These are phyloP conservation scores for Barnettozyma populi DNA, from an alignment of 805 yeast species.

Conservation along the genomic window DNA sequence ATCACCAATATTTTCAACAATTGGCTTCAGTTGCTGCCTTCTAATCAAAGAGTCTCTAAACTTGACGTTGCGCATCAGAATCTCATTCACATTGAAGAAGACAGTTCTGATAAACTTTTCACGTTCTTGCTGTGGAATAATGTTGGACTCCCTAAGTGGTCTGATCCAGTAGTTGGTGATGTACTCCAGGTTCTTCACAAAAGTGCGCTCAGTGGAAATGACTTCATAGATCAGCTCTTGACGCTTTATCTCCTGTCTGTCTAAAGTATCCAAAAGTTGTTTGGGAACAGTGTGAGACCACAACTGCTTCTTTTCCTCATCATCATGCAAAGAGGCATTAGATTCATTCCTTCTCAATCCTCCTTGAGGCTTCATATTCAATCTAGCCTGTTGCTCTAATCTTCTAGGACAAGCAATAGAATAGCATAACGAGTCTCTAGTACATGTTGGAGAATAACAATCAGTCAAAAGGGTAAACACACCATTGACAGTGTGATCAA, in stretches of 20 bases:
- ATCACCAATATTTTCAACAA: slow-evolving; percentile 83
- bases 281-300: slow-evolving; percentile 93
- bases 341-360: slow-evolving; percentile 75
- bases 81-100: slow-evolving; percentile 83
- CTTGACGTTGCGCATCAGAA: slow-evolving; percentile 74
- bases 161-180: slow-evolving; percentile 90
- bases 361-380: slow-evolving; percentile 83
- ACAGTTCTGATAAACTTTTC: slow-evolving; percentile 90
- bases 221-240: slow-evolving; percentile 95
- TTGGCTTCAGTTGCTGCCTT: slow-evolving; percentile 80
- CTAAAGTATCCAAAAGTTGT: slow-evolving; percentile 68
- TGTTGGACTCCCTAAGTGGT: slow-evolving; percentile 80
- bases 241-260: slow-evolving; percentile 81
- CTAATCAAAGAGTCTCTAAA: slow-evolving; percentile 86
- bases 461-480: slow-evolving; percentile 89
- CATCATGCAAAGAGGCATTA: slow-evolving; percentile 62
- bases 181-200: slow-evolving; percentile 90
- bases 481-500: slow-evolving; percentile 58
- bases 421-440: slow-evolving; percentile 81
- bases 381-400: slow-evolving; percentile 89
- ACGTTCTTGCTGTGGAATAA: slow-evolving; percentile 82
- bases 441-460: slow-evolving; percentile 96
- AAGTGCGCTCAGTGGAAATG: slow-evolving; percentile 89
- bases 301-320: slow-evolving; percentile 73
- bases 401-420: slow-evolving; percentile 96